Conservation (phyloP, 176 grass and related monocot genomes). For the Raddia distichophylla region DNA sequence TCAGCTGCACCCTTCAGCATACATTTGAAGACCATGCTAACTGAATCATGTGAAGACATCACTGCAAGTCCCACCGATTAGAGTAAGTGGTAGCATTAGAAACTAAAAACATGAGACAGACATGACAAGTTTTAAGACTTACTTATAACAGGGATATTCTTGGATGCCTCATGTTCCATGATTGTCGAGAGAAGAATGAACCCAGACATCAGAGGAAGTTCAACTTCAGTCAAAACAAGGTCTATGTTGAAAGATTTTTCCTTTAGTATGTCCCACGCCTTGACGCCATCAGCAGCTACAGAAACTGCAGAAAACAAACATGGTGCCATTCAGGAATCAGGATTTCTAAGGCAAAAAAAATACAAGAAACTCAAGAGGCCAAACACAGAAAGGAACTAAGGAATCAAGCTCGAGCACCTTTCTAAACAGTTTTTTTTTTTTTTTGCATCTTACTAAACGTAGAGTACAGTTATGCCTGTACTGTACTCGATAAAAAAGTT, state of each 20-base stretch:
- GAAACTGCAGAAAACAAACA: conserved; percentile 54
- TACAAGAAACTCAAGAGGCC: background rate
- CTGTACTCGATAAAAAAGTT: no score
- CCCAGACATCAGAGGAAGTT: conserved; percentile 86
- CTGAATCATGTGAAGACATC: conserved; percentile 98
- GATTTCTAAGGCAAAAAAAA: background rate
- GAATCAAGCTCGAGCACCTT: background rate
- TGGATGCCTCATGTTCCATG: conserved; percentile 88
- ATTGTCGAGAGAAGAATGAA: conserved; percentile 89
- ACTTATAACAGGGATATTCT: conserved; percentile 99
- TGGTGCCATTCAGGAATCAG: background rate
- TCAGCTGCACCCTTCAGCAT: conserved; percentile 98
- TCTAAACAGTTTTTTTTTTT: no score
- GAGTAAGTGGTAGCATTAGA: conserved; percentile 1
- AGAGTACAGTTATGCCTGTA: no score
- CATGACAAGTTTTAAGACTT: conserved; percentile 29
- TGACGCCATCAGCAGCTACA: conserved; percentile 71
- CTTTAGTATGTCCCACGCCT: conserved; percentile 84
- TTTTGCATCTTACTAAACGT: no score
- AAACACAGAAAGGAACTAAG: background rate
- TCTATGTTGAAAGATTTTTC: conserved; percentile 88
- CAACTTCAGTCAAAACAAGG: conserved; percentile 95
- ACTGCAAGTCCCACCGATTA: conserved; percentile 54
- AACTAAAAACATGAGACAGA: background rate
- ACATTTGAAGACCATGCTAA: conserved; percentile 99